Evolutionary conservation across 1,139 yeast genomes (phyloP).

Genomic region (Magnusiomyces fungicola): DNA sequence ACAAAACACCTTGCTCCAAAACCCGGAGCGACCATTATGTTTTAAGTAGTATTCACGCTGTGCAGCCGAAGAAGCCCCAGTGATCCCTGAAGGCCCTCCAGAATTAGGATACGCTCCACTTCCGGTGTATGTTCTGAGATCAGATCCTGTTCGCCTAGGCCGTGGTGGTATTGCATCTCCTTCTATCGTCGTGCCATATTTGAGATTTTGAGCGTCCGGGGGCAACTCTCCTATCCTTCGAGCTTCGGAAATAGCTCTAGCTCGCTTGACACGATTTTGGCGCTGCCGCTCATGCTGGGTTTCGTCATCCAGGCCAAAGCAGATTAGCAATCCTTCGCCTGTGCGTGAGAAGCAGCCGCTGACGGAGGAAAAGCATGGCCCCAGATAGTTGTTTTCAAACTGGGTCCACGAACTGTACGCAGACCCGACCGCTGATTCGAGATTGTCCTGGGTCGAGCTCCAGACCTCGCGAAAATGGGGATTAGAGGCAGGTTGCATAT

Average conservation of each 20-base stretch:
- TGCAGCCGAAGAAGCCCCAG: too few species aligned
- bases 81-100: too few species aligned
- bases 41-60: too few species aligned
- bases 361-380: constrained; percentile 17
- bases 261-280: background rate
- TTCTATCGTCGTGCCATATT: too few species aligned
- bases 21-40: too few species aligned
- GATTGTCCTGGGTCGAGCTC: constrained; percentile 27
- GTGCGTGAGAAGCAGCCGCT: background rate
- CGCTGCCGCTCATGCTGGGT: background rate
- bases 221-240: too few species aligned
- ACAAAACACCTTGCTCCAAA: background rate
- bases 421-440: constrained; percentile 26
- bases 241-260: background rate
- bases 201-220: too few species aligned
- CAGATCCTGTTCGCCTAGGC: too few species aligned
- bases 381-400: constrained; percentile 18
- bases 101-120: too few species aligned
- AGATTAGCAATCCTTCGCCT: background rate
- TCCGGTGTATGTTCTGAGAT: too few species aligned
- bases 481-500: background rate
- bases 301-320: background rate
- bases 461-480: constrained; percentile 19
- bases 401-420: constrained; percentile 25
- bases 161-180: too few species aligned